Conservation (phyloP, 176 grass and related monocot genomes). For the Elaeis guineensis region DNA sequence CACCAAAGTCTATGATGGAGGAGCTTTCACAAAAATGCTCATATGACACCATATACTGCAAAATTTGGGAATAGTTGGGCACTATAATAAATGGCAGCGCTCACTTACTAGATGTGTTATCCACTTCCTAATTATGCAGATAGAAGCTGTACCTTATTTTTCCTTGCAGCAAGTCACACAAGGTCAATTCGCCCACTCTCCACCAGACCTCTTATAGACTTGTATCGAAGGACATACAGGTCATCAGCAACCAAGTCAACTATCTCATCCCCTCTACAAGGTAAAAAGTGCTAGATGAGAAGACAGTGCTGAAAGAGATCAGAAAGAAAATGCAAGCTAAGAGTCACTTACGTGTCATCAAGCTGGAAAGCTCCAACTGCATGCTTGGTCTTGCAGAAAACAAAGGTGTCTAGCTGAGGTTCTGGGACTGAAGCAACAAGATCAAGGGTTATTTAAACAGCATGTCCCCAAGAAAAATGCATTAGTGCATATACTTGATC, state of each 20-base stretch:
- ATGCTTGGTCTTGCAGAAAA: slow-evolving; percentile 91
- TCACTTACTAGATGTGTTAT: too few relatives aligned
- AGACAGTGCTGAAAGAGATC: too few relatives aligned
- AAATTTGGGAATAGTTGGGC: too few relatives aligned
- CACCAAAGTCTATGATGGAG: too few relatives aligned
- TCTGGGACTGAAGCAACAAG: slow-evolving; percentile 49
- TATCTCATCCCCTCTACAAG: slow-evolving; percentile 75
- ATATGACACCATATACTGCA: too few relatives aligned
- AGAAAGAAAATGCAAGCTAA: slow-evolving; percentile 5
- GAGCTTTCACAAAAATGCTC: too few relatives aligned
- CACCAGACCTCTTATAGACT: slow-evolving; percentile 75
- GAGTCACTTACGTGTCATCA: slow-evolving; percentile 64
- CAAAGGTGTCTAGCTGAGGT: slow-evolving; percentile 75
- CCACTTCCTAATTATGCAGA: too few relatives aligned
- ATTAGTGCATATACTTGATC: too few relatives aligned
- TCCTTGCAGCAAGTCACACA: slow-evolving; percentile 30
- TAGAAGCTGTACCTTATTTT: too few relatives aligned
- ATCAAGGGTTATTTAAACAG: neutral
- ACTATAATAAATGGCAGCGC: too few relatives aligned
- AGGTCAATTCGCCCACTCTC: slow-evolving; percentile 56
- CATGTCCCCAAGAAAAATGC: too few relatives aligned
- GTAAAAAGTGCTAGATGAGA: neutral
- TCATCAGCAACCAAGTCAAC: slow-evolving; percentile 88
- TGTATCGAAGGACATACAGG: slow-evolving; percentile 86
- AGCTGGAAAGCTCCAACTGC: slow-evolving; percentile 89